Conservation (phyloP, 352 stramenopile species). For the Pythium brachiatum region DNA sequence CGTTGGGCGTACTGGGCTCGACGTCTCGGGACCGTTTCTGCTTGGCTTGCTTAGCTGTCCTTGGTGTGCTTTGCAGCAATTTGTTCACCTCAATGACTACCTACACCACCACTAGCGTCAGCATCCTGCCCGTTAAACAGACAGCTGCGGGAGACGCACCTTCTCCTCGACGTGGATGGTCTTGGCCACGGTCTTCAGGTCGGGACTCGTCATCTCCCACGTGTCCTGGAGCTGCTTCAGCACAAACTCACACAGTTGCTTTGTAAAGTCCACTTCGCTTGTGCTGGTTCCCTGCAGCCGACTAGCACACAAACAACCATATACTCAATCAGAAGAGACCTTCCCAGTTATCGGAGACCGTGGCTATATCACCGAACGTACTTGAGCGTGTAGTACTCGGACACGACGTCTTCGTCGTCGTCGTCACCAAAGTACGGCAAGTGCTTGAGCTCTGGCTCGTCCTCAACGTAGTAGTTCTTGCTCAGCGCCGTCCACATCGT, state of each 20-base stretch:
- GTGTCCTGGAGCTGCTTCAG: conserved; percentile 61
- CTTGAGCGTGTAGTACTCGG: conserved; percentile 84
- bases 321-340: neutral
- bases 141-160: conserved; percentile 4
- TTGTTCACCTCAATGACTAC: conserved; percentile 71
- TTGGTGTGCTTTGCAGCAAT: conserved; percentile 49
- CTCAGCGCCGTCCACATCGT: conserved; percentile 81
- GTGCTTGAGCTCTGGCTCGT: conserved; percentile 78
- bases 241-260: conserved; percentile 67
- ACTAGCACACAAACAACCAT: neutral
- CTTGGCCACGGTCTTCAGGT: conserved; percentile 60
- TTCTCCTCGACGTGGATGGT: conserved; percentile 56
- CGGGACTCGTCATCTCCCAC: conserved; percentile 58
- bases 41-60: conserved; percentile 19
- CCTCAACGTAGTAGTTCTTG: conserved; percentile 84
- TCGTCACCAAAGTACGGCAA: conserved; percentile 77
- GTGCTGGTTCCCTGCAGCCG: conserved; percentile 60
- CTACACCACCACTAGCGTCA: conserved; percentile 7
- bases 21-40: neutral
- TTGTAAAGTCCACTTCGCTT: conserved; percentile 71
- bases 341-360: neutral
- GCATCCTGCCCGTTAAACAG: too few relatives aligned
- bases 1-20: neutral
- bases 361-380: conserved; percentile 26
- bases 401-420: conserved; percentile 81